phyloP scores from a whole-genome alignment of 202 grass and related monocot genomes.

The Thinopyrum obtusiflorum region DNA sequence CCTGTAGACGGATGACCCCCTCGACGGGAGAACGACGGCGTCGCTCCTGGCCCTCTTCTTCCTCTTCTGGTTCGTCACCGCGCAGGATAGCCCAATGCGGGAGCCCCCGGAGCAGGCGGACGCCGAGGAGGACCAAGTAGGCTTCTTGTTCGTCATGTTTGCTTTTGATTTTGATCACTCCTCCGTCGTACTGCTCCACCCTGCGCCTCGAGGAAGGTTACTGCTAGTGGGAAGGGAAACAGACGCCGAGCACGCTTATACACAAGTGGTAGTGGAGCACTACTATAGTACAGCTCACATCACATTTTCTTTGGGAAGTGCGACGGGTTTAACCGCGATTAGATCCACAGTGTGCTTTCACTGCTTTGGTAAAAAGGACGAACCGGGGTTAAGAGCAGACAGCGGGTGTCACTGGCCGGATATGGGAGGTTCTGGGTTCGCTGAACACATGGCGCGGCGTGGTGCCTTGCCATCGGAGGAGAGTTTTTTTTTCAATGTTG shows the following conservation, averaged over 20 bases:
- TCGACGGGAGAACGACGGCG: constrained; percentile 33
- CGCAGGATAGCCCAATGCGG: constrained; percentile 27
- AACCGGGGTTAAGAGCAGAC: background rate
- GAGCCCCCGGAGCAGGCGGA: constrained; percentile 39
- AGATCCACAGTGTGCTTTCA: background rate
- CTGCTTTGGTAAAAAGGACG: background rate
- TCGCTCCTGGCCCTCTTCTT: constrained; percentile 34
- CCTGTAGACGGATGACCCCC: constrained; percentile 65
- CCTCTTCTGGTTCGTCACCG: background rate
- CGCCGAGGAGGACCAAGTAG: constrained; percentile 21
- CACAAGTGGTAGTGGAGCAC: background rate
- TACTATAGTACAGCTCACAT: background rate
- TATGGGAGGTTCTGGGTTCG: background rate
- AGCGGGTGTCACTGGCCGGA: background rate
- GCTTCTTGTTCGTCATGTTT: constrained; percentile 4
- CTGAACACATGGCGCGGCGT: too few species aligned
- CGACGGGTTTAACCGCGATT: background rate
- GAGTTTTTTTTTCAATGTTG: too few species aligned
- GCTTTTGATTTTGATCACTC: background rate
- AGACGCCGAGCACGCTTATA: background rate
- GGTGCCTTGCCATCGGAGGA: too few species aligned
- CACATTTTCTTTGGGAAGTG: background rate
- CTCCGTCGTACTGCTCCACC: background rate
- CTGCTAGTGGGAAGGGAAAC: constrained; percentile 22
- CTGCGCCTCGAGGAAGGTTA: background rate